These are phyloP conservation scores for Monosporozyma aerobia DNA, from an alignment of 805 yeast genomes.

Conservation along the genomic window DNA sequence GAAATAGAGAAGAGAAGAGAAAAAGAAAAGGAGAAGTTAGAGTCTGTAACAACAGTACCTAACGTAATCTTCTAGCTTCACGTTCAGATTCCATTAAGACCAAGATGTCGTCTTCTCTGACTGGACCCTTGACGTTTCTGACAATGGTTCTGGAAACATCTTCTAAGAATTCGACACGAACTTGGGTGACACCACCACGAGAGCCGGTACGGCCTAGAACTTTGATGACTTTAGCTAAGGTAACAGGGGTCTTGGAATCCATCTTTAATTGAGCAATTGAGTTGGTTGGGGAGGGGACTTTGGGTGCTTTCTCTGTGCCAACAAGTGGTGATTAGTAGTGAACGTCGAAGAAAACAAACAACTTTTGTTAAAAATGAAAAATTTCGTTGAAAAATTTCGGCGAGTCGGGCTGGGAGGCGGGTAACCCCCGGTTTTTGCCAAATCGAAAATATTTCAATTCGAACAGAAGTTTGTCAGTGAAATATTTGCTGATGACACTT, in stretches of 20 bases:
- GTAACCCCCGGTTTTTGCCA: too few relatives aligned
- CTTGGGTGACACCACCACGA: slow-evolving; percentile 99
- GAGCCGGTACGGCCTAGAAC: slow-evolving; percentile 99
- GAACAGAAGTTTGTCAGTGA: neutral
- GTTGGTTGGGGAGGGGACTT: neutral
- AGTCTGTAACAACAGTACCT: slow-evolving; percentile 13
- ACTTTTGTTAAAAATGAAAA: too few relatives aligned
- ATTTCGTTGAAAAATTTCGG: too few relatives aligned
- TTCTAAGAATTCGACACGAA: slow-evolving; percentile 93
- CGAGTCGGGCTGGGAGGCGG: too few relatives aligned
- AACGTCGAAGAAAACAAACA: neutral
- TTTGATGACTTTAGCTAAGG: slow-evolving; percentile 98
- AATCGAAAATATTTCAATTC: neutral
- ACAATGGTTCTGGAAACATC: slow-evolving; percentile 92
- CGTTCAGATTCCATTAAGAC: slow-evolving; percentile 99
- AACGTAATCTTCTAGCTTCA: slow-evolving; percentile 95
- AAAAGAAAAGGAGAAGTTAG: neutral
- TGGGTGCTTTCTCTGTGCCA: neutral
- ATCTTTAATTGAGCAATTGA: slow-evolving; percentile 11
- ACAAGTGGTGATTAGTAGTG: neutral
- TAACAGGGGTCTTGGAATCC: slow-evolving; percentile 75
- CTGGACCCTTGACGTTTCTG: slow-evolving; percentile 97
- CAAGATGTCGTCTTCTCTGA: slow-evolving; percentile 95
- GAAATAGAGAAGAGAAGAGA: too few relatives aligned
- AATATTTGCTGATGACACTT: neutral